These are phyloP conservation scores for Pistacia vera DNA, from an alignment of 345 rosid genomes.

Conservation along the genomic window DNA sequence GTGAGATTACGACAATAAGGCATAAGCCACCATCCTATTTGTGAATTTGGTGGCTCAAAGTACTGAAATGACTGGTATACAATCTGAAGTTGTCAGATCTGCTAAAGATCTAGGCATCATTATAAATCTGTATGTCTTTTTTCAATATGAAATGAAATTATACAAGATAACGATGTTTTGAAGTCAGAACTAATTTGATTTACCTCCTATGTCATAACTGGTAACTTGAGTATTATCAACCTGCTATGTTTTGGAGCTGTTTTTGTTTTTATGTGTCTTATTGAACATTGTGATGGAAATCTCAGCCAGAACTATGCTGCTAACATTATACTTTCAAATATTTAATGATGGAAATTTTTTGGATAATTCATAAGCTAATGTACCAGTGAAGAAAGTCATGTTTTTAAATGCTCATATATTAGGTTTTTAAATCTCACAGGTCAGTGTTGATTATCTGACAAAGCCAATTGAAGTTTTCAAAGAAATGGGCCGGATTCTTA, in stretches of 20 bases:
- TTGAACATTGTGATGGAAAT: slow-evolving; percentile 3
- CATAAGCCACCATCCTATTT: background rate
- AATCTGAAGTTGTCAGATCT: background rate
- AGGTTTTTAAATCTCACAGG: slow-evolving; percentile 41
- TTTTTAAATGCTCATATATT: background rate
- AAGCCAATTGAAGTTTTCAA: slow-evolving; percentile 82
- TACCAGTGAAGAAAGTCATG: background rate
- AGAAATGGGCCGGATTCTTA: slow-evolving; percentile 78
- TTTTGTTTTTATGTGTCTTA: background rate
- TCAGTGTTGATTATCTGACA: slow-evolving; percentile 84
- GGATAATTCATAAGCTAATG: background rate
- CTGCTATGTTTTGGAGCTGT: background rate
- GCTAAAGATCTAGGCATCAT: background rate
- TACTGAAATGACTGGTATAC: background rate
- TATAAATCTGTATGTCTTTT: background rate
- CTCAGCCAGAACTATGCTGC: background rate
- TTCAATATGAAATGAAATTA: background rate
- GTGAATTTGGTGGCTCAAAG: background rate
- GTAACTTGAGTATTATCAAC: background rate
- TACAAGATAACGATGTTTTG: background rate
- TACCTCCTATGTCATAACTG: background rate
- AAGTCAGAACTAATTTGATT: background rate
- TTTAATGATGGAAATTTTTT: background rate
- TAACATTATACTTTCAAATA: background rate
- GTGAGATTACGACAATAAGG: background rate